Conservation (phyloP, 345 rosid species). For the Camelina neglecta region DNA sequence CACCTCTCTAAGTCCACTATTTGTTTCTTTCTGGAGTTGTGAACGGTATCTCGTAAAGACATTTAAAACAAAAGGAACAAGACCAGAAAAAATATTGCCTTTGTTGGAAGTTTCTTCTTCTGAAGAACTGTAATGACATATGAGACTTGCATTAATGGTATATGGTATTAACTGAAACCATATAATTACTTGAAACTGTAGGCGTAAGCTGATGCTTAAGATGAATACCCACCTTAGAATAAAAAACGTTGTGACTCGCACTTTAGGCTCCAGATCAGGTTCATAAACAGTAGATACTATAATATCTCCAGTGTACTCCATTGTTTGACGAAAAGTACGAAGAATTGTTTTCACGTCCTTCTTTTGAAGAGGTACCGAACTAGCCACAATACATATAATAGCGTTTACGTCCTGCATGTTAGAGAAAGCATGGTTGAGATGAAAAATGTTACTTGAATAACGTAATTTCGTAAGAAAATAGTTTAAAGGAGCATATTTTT, state of each 20-base stretch:
- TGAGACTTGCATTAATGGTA: constrained; percentile 39
- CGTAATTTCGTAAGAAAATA: constrained; percentile 4
- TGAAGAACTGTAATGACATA: constrained; percentile 51
- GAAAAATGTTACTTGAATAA: background rate
- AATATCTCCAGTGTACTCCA: constrained; percentile 62
- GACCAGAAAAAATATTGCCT: constrained; percentile 65
- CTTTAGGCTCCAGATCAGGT: constrained; percentile 65
- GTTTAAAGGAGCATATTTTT: constrained; percentile 16
- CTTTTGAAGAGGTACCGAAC: constrained; percentile 54
- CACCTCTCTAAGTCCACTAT: constrained; percentile 36
- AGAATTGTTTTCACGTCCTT: constrained; percentile 55
- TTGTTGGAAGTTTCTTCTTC: constrained; percentile 45
- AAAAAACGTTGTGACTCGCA: constrained; percentile 69
- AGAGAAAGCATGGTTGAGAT: constrained; percentile 22
- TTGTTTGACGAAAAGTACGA: constrained; percentile 67
- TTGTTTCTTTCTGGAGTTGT: constrained; percentile 45
- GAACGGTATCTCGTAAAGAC: constrained; percentile 52
- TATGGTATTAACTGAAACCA: background rate
- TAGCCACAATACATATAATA: constrained; percentile 66
- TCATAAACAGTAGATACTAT: constrained; percentile 61
- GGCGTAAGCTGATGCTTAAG: background rate
- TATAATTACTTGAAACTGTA: background rate
- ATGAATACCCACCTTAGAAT: constrained; percentile 60
- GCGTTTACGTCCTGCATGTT: constrained; percentile 63
- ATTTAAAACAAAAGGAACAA: constrained; percentile 70